Evolutionary conservation across 1,139 yeast genomes (phyloP).

Genomic region (Saccharomyces hybrid): DNA sequence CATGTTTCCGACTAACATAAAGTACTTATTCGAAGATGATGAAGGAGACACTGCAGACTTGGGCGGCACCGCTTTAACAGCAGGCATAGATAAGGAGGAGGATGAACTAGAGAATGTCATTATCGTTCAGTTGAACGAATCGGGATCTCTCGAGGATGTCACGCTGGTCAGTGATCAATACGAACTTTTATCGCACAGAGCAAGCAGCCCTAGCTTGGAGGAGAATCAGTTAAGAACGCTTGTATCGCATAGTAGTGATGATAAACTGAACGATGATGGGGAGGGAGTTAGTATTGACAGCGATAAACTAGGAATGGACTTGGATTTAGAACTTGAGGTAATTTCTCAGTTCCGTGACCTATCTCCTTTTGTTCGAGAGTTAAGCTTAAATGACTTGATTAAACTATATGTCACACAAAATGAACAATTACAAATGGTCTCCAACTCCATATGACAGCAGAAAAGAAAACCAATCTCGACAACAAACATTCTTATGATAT

Average conservation of each 20-base stretch:
- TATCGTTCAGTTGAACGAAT: conserved; percentile 27
- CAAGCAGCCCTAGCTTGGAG: not conserved
- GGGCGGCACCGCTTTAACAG: not conserved
- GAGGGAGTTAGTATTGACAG: conserved; percentile 1
- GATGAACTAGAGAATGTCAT: conserved; percentile 30
- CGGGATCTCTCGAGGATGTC: conserved; percentile 20
- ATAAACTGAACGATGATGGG: conserved; percentile 5
- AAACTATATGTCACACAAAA: conserved; percentile 34
- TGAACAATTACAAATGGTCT: conserved; percentile 28
- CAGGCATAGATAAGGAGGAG: conserved; percentile 4
- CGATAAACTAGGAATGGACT: conserved; percentile 2
- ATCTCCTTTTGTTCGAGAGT: conserved; percentile 8
- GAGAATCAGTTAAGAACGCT: not conserved
- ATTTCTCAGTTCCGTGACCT: conserved; percentile 26
- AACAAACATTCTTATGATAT: not conserved
- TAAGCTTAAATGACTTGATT: conserved; percentile 30
- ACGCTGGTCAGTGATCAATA: conserved; percentile 29
- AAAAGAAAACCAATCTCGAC: not conserved
- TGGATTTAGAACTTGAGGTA: conserved; percentile 28
- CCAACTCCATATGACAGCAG: not conserved
- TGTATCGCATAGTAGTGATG: not conserved
- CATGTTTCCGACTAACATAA: conserved; percentile 27
- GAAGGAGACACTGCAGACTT: conserved; percentile 12
- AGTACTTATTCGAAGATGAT: conserved; percentile 30
- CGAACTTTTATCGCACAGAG: conserved; percentile 23